phyloP scores from a whole-genome alignment of 805 yeast genomes.

The Clavispora santaluciae region DNA sequence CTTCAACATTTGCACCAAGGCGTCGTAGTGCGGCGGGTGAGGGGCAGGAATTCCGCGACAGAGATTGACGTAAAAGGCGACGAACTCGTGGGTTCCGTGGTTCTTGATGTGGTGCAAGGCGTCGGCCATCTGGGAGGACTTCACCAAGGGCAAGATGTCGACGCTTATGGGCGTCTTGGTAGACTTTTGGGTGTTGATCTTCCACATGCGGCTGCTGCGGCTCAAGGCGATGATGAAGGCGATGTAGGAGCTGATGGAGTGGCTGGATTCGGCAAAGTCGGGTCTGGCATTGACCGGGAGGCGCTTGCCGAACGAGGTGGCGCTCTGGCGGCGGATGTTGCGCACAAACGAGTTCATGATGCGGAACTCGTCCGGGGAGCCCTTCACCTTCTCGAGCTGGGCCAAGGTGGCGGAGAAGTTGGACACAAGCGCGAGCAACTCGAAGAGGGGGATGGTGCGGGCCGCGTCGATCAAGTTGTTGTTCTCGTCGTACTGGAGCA shows the following conservation, averaged over 20 bases:
- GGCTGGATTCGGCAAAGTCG: constrained; percentile 1
- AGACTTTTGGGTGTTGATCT: constrained; percentile 21
- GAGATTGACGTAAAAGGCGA: constrained; percentile 14
- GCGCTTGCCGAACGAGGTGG: background rate
- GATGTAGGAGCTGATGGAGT: constrained; percentile 10
- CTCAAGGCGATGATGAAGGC: constrained; percentile 12
- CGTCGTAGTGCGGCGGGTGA: constrained; percentile 21
- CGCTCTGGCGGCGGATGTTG: background rate
- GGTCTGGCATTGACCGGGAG: background rate
- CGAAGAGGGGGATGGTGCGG: constrained; percentile 31
- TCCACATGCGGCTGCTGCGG: constrained; percentile 13
- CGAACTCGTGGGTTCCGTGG: constrained; percentile 18
- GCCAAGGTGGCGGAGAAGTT: background rate
- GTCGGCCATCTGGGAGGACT: constrained; percentile 8
- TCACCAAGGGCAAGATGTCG: constrained; percentile 26
- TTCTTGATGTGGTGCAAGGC: constrained; percentile 19
- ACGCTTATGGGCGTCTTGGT: constrained; percentile 31
- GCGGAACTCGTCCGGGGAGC: background rate
- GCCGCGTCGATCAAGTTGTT: constrained; percentile 29
- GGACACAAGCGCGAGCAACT: constrained; percentile 16
- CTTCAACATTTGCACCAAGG: constrained; percentile 43
- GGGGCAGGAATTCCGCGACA: background rate
- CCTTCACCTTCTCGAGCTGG: background rate
- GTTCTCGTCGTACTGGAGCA: constrained; percentile 36
- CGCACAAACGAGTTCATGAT: constrained; percentile 1